Evolutionary conservation across 768 basidiomycete species (phyloP), one percentile per base, ranked within the genome.

Genomic region (Lactarius pseudohatsudake): DNA sequence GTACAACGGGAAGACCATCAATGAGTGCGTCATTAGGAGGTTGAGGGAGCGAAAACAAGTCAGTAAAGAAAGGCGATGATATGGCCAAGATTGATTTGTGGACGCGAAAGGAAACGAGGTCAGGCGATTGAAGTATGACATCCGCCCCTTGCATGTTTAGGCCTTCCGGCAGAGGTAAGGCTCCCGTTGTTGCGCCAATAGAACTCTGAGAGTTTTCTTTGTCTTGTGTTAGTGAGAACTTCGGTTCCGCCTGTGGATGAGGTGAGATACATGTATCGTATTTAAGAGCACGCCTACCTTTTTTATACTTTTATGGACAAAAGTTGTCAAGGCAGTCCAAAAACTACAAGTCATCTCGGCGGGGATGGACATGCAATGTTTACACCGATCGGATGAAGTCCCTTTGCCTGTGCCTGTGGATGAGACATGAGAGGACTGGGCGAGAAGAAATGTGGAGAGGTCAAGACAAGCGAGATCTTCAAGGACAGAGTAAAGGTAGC

Each of bases 11-110:
- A 59, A 38, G 58, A 2, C 58, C 58, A 22, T 43, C 28, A 6
- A 32, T 20, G 58, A 22, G 7, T 15, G 16, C 26, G 9, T 36
- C 15, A 10, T 59, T 16, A 13, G 26, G 20, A 13, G 55, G 55
- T 34, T 34, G 55, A 16, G 55, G 55, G 6, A 57, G 55, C 4
- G 55, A 57, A 15, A 57, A 57, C 55, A 57, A 9, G n/a, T 57
- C 55, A 30, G 3, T 3, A n/a, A 65, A 65, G 2, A 65, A 57
- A 0, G 58, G 43, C 3, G 64, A 65, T 15, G 58, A 34, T 2
- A 32, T 40, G n/a, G 28, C 20, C 10, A 65, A 1, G 38, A 22
- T 40, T 10, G 45, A n/a, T 20, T 65, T 65, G 36, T 58, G 32
- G 15, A 60, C 54, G n/a, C 36, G 26, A 9, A 34, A 59, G 43